phyloP scores from a whole-genome alignment of 176 grass and related monocot species.

The Carex parvula region DNA sequence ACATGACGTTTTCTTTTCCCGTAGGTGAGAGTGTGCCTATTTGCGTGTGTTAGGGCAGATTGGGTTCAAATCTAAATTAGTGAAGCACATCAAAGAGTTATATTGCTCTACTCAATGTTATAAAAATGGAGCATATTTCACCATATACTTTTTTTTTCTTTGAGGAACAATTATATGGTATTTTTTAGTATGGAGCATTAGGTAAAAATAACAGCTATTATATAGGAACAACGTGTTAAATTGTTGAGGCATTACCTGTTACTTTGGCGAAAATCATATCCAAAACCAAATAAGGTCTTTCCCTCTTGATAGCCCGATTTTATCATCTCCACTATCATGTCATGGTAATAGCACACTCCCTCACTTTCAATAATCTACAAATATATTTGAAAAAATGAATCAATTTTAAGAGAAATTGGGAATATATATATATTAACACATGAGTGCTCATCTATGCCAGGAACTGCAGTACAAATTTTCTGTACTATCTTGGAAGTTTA shows the following conservation, averaged over 20 bases:
- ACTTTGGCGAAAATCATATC: slow-evolving; percentile 98
- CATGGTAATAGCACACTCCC: slow-evolving; percentile 94
- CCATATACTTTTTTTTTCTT: not conserved
- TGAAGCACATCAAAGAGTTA: not conserved
- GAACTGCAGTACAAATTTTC: not conserved
- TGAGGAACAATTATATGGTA: not conserved
- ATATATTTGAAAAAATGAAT: slow-evolving; percentile 14
- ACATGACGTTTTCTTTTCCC: not conserved
- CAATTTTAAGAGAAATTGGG: not conserved
- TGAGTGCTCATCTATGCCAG: not conserved
- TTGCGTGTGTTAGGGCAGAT: not conserved
- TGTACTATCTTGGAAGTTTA: not conserved
- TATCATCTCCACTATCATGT: slow-evolving; percentile 97
- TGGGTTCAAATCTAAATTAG: not conserved
- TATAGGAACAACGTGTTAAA: not conserved
- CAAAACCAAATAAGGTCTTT: slow-evolving; percentile 96
- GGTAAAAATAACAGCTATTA: not conserved
- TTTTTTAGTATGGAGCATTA: not conserved
- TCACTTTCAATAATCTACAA: slow-evolving; percentile 70
- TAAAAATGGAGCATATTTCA: not conserved
- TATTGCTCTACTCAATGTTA: not conserved
- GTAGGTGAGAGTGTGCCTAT: not conserved
- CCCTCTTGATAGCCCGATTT: slow-evolving; percentile 96
- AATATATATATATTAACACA: not conserved
- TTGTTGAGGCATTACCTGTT: slow-evolving; percentile 50